Evolutionary conservation across 768 basidiomycete genomes (phyloP), one percentile per base, ranked within the genome.

Genomic region (Rhizopogon sp.): DNA sequence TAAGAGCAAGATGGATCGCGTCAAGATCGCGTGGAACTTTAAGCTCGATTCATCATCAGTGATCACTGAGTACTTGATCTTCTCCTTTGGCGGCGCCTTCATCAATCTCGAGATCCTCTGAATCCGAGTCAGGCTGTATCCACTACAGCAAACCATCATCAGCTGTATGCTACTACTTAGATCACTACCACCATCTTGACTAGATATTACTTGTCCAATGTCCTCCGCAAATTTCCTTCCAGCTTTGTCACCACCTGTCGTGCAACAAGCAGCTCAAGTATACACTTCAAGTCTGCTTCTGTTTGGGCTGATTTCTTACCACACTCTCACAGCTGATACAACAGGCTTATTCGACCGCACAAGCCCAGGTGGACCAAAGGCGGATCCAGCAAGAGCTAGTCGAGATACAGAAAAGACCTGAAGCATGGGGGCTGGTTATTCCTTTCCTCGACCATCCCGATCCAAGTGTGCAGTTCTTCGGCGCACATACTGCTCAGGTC

Each of bases 401-500:
- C 58, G 85, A 88, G 57, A 79, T 90, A 10, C 88, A 90, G 68
- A 88, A 85, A 62, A 73, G 77, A 50, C 83, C 80, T 53, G 88
- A 89, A 62, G 89, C 89, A 3, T 94, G 90, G 92, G 90, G 89
- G 8, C 73, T 94, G 45, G 83, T 93, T 17, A 77, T 89, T 37
- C 90, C 91, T 0, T 79, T 94, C 58, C 71, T 93, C 25, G 77
- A 84, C 13, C 76, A 87, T 63, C 71, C 76, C 29, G 88, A 95
- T 68, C 78, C 79, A 51, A 92, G 92, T 63, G 90, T 96, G 9
- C 89, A 94, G 67, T 98, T 96, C 78, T 96, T 93, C 64, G 93
- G 93, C 2, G 93, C 94, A 5, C 94, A 97, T 62, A 97, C 92
- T 0, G 83, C 88, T 2, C 92, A 95, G 65, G 90, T 95, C 58